A percentile compares a stretch with the other conserved stretches of the same genome.
phyloP scores from a whole-genome alignment of 768 basidiomycete species.

The Lactifluus pinguis region DNA sequence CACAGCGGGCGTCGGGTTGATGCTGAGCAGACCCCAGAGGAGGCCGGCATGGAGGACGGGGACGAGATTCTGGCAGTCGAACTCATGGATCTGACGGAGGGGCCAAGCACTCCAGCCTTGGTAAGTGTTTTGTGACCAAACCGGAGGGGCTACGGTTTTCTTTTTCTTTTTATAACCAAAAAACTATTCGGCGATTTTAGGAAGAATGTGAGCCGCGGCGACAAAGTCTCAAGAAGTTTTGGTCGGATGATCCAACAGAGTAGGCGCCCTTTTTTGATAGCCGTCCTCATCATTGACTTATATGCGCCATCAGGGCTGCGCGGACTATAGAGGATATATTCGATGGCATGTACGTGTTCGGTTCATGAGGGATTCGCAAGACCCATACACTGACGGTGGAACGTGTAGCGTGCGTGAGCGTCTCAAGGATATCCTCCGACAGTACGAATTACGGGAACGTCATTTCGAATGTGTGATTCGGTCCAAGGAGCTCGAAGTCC shows the following conservation, averaged over 20 bases:
- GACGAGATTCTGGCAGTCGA: constrained; percentile 88
- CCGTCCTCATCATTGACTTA: neutral
- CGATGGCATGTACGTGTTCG: constrained; percentile 62
- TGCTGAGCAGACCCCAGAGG: constrained; percentile 76
- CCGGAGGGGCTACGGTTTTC: neutral
- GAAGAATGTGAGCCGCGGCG: constrained; percentile 42
- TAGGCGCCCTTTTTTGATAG: constrained; percentile 29
- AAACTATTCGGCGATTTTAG: constrained; percentile 27
- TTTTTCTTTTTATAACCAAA: neutral
- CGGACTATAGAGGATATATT: constrained; percentile 77
- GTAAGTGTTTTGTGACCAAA: constrained; percentile 26
- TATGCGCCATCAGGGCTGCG: constrained; percentile 42
- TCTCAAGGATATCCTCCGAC: constrained; percentile 76
- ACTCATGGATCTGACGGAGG: constrained; percentile 81
- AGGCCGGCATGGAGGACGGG: constrained; percentile 78
- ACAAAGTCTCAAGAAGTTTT: constrained; percentile 71
- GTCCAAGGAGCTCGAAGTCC: constrained; percentile 84
- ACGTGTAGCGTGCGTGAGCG: constrained; percentile 65
- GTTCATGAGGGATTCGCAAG: neutral
- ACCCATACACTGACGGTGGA: neutral
- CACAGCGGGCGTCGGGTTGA: constrained; percentile 75
- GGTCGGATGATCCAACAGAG: constrained; percentile 71
- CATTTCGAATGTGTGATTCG: constrained; percentile 91
- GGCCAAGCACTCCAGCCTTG: constrained; percentile 50
- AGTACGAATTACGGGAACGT: constrained; percentile 84